These are phyloP conservation scores for Zygosaccharomyces lentus DNA, from an alignment of 805 yeast genomes.

Conservation along the genomic window DNA sequence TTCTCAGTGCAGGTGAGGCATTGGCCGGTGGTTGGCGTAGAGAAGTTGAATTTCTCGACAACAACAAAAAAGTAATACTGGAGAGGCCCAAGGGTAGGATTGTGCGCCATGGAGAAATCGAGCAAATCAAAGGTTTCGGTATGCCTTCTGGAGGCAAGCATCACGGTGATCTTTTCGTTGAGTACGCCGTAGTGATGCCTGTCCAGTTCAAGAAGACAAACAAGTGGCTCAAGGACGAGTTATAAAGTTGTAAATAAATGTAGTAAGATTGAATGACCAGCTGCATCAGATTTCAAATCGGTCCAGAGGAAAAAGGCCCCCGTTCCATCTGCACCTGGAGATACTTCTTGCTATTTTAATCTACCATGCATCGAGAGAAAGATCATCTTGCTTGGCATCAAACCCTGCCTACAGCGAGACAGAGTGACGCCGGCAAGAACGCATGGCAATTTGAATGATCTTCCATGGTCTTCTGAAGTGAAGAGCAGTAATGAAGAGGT, in stretches of 20 bases:
- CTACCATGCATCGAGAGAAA: constrained; percentile 25
- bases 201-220: constrained; percentile 10
- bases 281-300: constrained; percentile 32
- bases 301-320: constrained; percentile 32
- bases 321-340: constrained; percentile 37
- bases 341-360: constrained; percentile 34
- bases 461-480: background rate
- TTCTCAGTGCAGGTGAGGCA: constrained; percentile 67
- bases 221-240: constrained; percentile 20
- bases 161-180: constrained; percentile 49
- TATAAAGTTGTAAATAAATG: constrained; percentile 21
- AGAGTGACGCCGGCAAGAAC: constrained; percentile 33
- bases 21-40: constrained; percentile 77
- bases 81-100: constrained; percentile 48
- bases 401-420: constrained; percentile 18
- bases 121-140: constrained; percentile 68
- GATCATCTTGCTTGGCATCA: constrained; percentile 25
- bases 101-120: constrained; percentile 66
- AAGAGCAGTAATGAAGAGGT: too few species aligned
- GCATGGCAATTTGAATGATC: constrained; percentile 21
- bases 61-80: constrained; percentile 44
- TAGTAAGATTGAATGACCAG: constrained; percentile 37
- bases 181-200: constrained; percentile 47
- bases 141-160: constrained; percentile 60
- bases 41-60: constrained; percentile 61